Evolutionary conservation across 192 early-diverging fungal species (phyloP).

Genomic region (Linnemannia hyalina): DNA sequence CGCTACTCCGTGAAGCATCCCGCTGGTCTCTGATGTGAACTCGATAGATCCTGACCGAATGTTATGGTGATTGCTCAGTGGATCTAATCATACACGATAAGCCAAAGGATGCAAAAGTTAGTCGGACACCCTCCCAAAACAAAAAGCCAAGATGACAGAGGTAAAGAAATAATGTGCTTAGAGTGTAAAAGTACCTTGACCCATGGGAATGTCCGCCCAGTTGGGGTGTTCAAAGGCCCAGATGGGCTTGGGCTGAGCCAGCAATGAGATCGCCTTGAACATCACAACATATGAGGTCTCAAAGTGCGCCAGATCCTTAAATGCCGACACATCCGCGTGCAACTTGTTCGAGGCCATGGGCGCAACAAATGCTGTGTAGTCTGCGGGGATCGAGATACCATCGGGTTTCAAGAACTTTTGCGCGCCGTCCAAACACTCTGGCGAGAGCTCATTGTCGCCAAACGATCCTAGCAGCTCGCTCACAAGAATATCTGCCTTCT

Average conservation of each 20-base stretch:
- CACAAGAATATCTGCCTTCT: conserved; percentile 91
- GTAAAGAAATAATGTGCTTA: background rate
- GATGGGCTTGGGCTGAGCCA: conserved; percentile 77
- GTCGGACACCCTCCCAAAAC: background rate
- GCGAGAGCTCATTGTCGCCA: conserved; percentile 99
- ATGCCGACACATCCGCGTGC: conserved; percentile 77
- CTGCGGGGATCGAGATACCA: conserved; percentile 93
- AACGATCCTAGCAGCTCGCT: conserved; percentile 97
- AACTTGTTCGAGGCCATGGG: conserved; percentile 92
- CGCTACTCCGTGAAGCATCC: conserved; percentile 92
- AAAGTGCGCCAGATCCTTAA: conserved; percentile 74
- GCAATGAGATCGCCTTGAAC: conserved; percentile 79
- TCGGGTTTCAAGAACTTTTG: conserved; percentile 78
- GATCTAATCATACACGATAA: conserved; percentile 32
- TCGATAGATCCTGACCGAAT: conserved; percentile 65
- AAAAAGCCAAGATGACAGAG: background rate
- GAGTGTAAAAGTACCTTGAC: conserved; percentile 37
- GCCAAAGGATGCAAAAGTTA: background rate
- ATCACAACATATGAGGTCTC: conserved; percentile 99
- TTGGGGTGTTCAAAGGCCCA: conserved; percentile 92
- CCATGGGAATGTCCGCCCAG: conserved; percentile 36
- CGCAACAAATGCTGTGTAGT: conserved; percentile 87
- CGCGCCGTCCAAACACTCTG: conserved; percentile 96
- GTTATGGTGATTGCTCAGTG: conserved; percentile 82
- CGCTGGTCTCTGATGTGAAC: conserved; percentile 70